Base-by-base conservation (phyloP, 164 flowering plant species). In the Vitis cinerea region DNA sequence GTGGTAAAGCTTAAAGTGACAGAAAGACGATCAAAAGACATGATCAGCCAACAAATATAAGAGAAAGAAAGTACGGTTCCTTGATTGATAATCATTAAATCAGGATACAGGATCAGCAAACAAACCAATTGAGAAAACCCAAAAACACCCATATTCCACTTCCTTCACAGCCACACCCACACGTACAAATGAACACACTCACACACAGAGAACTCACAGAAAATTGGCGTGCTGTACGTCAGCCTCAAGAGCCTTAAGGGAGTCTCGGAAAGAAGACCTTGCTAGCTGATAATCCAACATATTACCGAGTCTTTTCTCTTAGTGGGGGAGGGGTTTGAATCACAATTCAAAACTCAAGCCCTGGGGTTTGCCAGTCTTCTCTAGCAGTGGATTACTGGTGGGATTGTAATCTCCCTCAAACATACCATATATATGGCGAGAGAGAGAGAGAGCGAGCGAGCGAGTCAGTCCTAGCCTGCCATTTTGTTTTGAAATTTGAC, bases 221-320 rank as follows among this genome's bases (percentile, higher is more conserved):
- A 71, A 63, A 78, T 83, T 83, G 64, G 87, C 87, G 69, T 77
- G 83, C 31, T 81, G 84, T 51, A 83, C 72, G 70, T 83, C 83
- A 66, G 83, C 81, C 68, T 83, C 84, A 64, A 83, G 68, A 23
- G 66, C 64, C 79, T 81, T 73, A 6, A 83, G 78, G 16, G 75
- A 77, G 37, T 83, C 84, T 48, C 75, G 73, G 72, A 57, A 83
- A 69, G 76, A 76, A 49, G 80, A 51, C 59, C 23, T 63, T 67
- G 58, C 61, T 64, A 80, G 77, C 68, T 76, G 73, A 74, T 74
- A 71, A 48, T 71, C 80, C 72, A 71, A 37, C 74, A 71, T 73
- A 57, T 71, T 70, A 58, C 31, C 54, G 3, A 31, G 19, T 64
- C 54, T 31, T 19, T 31, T 12, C n/a, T 23, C 27, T 16, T 54